Evolutionary conservation across 2,329 filamentous ascomycete species (phyloP).

Genomic region (Aureobasidium leucospermi): DNA sequence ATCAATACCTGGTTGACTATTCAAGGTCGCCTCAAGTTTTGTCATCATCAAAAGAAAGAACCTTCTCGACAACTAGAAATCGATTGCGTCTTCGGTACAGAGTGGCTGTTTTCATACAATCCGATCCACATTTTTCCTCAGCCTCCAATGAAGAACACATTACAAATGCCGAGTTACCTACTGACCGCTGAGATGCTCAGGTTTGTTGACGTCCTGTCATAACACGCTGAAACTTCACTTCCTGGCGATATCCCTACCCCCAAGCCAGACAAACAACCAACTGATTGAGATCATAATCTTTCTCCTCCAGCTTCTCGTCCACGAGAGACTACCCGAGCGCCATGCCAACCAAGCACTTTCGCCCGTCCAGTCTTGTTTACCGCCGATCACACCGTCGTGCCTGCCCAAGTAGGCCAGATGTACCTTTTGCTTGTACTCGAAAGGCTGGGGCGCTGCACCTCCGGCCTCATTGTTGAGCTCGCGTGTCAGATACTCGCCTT

Average conservation of each 20-base stretch:
- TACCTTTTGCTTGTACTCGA: conserved; percentile 33
- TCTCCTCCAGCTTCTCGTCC: conserved; percentile 25
- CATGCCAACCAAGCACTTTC: conserved; percentile 38
- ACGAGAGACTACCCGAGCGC: conserved; percentile 30
- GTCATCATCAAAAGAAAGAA: neutral
- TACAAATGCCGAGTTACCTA: too few relatives aligned
- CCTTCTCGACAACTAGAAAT: too few relatives aligned
- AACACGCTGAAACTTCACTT: conserved; percentile 13
- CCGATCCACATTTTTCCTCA: too few relatives aligned
- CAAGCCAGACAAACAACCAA: conserved; percentile 22
- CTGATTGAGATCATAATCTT: conserved; percentile 26
- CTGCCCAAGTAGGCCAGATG: conserved; percentile 35
- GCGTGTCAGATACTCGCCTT: conserved; percentile 30
- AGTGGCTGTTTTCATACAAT: too few relatives aligned
- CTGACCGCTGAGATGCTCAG: too few relatives aligned
- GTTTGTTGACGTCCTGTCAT: neutral
- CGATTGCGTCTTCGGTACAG: too few relatives aligned
- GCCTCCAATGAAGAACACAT: too few relatives aligned
- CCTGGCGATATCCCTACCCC: conserved; percentile 26
- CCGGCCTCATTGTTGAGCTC: conserved; percentile 22
- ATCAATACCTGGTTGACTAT: neutral
- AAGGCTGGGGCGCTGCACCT: conserved; percentile 19
- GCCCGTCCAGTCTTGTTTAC: conserved; percentile 35
- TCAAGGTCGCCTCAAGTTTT: neutral
- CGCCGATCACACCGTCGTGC: conserved; percentile 36